phyloP scores from a whole-genome alignment of 73 alveolate species.

The Paraurostyla sp. region DNA sequence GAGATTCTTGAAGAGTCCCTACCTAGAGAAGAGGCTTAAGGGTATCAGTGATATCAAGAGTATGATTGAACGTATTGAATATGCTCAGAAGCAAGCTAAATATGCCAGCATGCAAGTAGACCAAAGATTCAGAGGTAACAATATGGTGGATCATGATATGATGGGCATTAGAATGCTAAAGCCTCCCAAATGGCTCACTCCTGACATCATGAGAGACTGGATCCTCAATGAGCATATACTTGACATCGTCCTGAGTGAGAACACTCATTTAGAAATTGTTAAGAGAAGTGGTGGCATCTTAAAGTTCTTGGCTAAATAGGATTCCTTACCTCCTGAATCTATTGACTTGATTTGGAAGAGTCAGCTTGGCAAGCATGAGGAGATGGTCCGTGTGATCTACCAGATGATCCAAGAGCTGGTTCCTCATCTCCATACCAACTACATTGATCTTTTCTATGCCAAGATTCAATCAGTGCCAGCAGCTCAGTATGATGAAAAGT shows the following conservation, averaged over 20 bases:
- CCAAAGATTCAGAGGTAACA: slow-evolving; percentile 17
- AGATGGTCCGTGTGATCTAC: slow-evolving; percentile 71
- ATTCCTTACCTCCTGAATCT: slow-evolving; percentile 50
- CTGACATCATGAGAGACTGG: slow-evolving; percentile 71
- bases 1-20: slow-evolving; percentile 63
- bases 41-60: slow-evolving; percentile 77
- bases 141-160: slow-evolving; percentile 22
- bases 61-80: slow-evolving; percentile 63
- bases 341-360: slow-evolving; percentile 77
- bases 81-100: slow-evolving; percentile 1
- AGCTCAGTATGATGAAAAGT: slow-evolving; percentile 71
- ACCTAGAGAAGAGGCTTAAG: slow-evolving; percentile 74
- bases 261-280: slow-evolving; percentile 76
- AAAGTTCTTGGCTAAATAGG: slow-evolving; percentile 63
- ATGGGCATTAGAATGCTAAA: not conserved
- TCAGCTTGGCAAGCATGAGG: slow-evolving; percentile 80
- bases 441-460: slow-evolving; percentile 51
- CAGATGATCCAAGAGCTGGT: slow-evolving; percentile 69
- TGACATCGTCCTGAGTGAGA: slow-evolving; percentile 65
- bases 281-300: slow-evolving; percentile 74
- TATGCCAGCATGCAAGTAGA: not conserved
- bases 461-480: slow-evolving; percentile 50
- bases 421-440: slow-evolving; percentile 51
- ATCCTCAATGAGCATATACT: slow-evolving; percentile 47
- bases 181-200: slow-evolving; percentile 47